Evolutionary conservation across 495 filamentous ascomycete genomes (phyloP).

Genomic region (Penicillium samsonianum): DNA sequence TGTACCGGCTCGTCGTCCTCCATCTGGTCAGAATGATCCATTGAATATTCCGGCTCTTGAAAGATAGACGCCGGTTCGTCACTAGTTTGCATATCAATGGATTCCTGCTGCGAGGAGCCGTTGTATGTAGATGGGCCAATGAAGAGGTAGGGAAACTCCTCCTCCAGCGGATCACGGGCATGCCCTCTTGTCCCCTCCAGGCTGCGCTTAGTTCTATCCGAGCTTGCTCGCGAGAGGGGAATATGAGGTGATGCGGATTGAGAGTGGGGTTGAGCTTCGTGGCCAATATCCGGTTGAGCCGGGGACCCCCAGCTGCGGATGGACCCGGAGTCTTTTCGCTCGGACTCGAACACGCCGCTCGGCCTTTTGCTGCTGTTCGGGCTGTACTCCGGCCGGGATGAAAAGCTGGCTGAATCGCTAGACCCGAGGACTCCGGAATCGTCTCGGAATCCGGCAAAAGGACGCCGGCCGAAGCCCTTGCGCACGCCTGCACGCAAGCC

Average conservation of each 20-base stretch:
- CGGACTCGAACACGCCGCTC: constrained; percentile 23
- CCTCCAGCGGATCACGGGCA: constrained; percentile 63
- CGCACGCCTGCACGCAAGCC: constrained; percentile 56
- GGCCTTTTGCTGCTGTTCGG: constrained; percentile 21
- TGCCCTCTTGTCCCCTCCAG: constrained; percentile 59
- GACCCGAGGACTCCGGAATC: constrained; percentile 18
- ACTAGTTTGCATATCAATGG: constrained; percentile 13
- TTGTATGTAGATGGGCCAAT: constrained; percentile 64
- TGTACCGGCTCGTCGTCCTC: constrained; percentile 26
- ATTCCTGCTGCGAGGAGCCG: constrained; percentile 27
- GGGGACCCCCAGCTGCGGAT: constrained; percentile 27
- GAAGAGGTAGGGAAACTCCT: constrained; percentile 65
- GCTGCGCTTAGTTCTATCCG: constrained; percentile 44
- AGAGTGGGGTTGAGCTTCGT: constrained; percentile 15
- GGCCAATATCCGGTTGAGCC: constrained; percentile 23
- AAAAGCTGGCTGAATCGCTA: constrained; percentile 22
- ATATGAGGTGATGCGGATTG: constrained; percentile 31
- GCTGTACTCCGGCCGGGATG: constrained; percentile 21
- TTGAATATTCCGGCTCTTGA: constrained; percentile 30
- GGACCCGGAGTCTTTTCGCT: constrained; percentile 35
- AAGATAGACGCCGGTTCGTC: constrained; percentile 21
- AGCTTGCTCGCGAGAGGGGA: constrained; percentile 39
- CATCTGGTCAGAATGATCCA: constrained; percentile 20
- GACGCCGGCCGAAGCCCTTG: constrained; percentile 45
- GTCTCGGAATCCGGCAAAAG: constrained; percentile 48